Percentiles rank a stretch among this genome's conserved stretches.
Evolutionary conservation across 345 rosid species (phyloP).

Genomic region (Adansonia digitata): DNA sequence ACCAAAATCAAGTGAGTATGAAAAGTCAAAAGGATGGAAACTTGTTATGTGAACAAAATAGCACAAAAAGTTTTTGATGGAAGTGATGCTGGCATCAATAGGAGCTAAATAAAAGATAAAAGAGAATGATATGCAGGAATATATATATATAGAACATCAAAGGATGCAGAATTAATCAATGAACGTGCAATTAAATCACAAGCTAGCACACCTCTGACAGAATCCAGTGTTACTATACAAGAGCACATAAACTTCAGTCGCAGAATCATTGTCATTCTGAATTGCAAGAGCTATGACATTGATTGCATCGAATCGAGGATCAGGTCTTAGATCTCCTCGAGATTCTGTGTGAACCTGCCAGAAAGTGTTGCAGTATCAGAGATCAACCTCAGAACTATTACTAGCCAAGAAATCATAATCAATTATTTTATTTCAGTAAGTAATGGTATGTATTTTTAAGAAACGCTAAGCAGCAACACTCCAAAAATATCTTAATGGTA

Average conservation of each 20-base stretch:
- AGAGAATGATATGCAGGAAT: not conserved
- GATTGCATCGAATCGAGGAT: conserved; percentile 86
- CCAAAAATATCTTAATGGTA: not conserved
- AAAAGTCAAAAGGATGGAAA: not conserved
- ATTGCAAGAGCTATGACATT: conserved; percentile 59
- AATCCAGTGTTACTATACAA: conserved; percentile 39
- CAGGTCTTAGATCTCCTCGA: conserved; percentile 82
- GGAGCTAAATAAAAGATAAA: conserved; percentile 1
- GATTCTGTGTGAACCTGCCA: conserved; percentile 80
- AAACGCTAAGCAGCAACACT: not conserved
- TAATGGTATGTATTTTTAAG: not conserved
- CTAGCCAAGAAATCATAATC: conserved; percentile 7
- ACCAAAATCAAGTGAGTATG: conserved; percentile 9
- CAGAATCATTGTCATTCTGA: conserved; percentile 56
- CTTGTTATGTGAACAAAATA: conserved; percentile 1
- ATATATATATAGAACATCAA: not conserved
- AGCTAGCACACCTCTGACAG: conserved; percentile 42
- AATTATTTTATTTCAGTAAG: conserved; percentile 1
- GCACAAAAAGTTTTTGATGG: not conserved
- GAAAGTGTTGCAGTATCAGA: conserved; percentile 16
- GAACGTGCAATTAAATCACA: not conserved
- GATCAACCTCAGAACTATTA: not conserved
- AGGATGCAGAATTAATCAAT: not conserved
- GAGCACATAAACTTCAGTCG: conserved; percentile 48
- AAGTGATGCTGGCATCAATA: not conserved